phyloP scores from a whole-genome alignment of 2,329 filamentous ascomycete genomes.

The Lachnellula arida region DNA sequence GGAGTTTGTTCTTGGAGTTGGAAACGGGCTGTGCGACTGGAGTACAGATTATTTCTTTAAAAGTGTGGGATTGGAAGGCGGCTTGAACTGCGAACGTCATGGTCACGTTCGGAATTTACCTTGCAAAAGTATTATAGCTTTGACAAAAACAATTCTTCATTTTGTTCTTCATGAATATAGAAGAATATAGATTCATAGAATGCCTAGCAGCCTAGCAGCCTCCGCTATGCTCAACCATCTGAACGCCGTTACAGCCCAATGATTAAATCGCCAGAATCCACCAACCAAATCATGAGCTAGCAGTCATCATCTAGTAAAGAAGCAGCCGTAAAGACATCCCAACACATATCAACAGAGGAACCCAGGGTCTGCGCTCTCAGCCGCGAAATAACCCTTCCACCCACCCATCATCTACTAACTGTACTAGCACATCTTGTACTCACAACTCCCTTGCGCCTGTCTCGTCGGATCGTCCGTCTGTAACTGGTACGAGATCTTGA shows the following conservation, averaged over 20 bases:
- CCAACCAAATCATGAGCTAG: not conserved
- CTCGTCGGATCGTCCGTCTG: slow-evolving; percentile 70
- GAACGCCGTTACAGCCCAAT: not conserved
- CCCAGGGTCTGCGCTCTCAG: slow-evolving; percentile 32
- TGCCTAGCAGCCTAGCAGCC: not conserved
- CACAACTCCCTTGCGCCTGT: slow-evolving; percentile 61
- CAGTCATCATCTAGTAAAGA: not conserved
- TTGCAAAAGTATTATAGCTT: not conserved
- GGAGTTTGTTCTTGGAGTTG: no score
- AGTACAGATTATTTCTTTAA: no score
- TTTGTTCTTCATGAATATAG: not conserved
- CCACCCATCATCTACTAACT: not conserved
- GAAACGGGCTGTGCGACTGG: no score
- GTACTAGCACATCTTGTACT: slow-evolving; percentile 72
- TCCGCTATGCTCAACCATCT: slow-evolving; percentile 1
- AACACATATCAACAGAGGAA: slow-evolving; percentile 3
- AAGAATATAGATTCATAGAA: not conserved
- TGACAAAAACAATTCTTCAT: not conserved
- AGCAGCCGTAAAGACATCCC: no score
- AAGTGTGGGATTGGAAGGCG: no score
- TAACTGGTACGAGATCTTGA: slow-evolving; percentile 77
- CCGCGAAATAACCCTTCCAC: slow-evolving; percentile 27
- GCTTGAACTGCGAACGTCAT: no score
- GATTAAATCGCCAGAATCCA: not conserved
- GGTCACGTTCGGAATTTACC: no score